Conservation (phyloP, 495 filamentous ascomycete species). For the Xylaria bambusicola region DNA sequence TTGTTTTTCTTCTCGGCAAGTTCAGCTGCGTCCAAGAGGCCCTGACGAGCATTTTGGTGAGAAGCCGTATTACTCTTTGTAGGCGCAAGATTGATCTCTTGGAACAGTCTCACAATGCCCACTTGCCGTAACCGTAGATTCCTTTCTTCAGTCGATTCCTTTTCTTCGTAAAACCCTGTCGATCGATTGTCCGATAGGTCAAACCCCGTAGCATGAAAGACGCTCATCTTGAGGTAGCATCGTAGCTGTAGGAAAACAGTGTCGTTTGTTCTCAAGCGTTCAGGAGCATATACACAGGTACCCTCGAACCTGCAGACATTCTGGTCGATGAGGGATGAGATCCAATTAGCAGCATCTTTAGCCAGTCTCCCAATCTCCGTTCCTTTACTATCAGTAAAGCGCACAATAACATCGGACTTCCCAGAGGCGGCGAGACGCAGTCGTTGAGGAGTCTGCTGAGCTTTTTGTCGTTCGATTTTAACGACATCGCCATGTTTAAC, state of each 20-base stretch:
- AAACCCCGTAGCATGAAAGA: slow-evolving; percentile 67
- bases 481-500: slow-evolving; percentile 77
- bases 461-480: slow-evolving; percentile 83
- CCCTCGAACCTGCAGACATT: slow-evolving; percentile 87
- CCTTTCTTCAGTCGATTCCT: slow-evolving; percentile 84
- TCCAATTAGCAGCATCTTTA: slow-evolving; percentile 89
- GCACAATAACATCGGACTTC: slow-evolving; percentile 82
- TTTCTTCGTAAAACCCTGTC: slow-evolving; percentile 62
- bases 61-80: slow-evolving; percentile 71
- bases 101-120: slow-evolving; percentile 82
- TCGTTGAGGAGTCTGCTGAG: slow-evolving; percentile 56
- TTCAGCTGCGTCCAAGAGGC: slow-evolving; percentile 82
- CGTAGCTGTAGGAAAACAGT: slow-evolving; percentile 86
- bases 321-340: slow-evolving; percentile 90
- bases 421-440: slow-evolving; percentile 51
- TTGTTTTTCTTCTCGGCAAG: slow-evolving; percentile 77
- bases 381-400: slow-evolving; percentile 80
- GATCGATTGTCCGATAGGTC: slow-evolving; percentile 68
- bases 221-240: slow-evolving; percentile 71
- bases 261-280: slow-evolving; percentile 83
- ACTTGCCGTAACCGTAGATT: slow-evolving; percentile 84
- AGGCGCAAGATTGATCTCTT: slow-evolving; percentile 82
- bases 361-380: slow-evolving; percentile 88
- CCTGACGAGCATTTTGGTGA: slow-evolving; percentile 75
- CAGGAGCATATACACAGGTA: slow-evolving; percentile 85